Evolutionary conservation across 2,329 filamentous ascomycete species (phyloP).

Genomic region (Kalmusia sp.): DNA sequence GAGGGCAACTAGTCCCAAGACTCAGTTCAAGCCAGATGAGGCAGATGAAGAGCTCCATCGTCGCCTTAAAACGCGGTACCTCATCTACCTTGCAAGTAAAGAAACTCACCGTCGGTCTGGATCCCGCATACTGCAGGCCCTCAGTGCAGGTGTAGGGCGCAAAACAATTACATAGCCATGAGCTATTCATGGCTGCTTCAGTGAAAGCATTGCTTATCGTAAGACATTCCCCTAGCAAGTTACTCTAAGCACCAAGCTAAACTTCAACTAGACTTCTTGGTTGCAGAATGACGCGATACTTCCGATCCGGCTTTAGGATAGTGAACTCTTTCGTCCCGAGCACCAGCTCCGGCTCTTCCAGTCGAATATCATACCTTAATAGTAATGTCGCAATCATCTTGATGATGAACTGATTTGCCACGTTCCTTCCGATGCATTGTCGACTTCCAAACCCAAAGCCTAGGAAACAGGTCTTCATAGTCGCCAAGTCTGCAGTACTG

Average conservation of each 20-base stretch:
- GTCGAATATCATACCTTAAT: constrained; percentile 15
- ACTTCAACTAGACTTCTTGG: no score
- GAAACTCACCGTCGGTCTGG: no score
- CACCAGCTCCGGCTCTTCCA: constrained; percentile 17
- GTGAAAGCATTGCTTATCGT: no score
- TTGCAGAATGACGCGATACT: constrained; percentile 14
- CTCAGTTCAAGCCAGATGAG: no score
- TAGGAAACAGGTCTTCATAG: constrained; percentile 22
- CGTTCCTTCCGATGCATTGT: constrained; percentile 23
- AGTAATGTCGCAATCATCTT: constrained; percentile 22
- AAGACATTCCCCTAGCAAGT: no score
- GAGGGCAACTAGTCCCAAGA: no score
- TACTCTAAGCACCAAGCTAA: no score
- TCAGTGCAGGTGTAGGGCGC: not conserved
- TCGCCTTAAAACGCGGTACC: not conserved
- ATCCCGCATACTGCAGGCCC: not conserved
- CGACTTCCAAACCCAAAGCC: constrained; percentile 22
- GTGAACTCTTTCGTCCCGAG: constrained; percentile 24
- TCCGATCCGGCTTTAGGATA: constrained; percentile 21
- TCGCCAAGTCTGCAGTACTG: constrained; percentile 7
- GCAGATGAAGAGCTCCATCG: not conserved
- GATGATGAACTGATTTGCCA: constrained; percentile 22
- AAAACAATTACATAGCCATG: no score
- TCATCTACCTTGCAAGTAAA: not conserved
- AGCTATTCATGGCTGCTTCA: not conserved